Evolutionary conservation across 495 filamentous ascomycete genomes (phyloP).

Genomic region (Aspergillus diversus): DNA sequence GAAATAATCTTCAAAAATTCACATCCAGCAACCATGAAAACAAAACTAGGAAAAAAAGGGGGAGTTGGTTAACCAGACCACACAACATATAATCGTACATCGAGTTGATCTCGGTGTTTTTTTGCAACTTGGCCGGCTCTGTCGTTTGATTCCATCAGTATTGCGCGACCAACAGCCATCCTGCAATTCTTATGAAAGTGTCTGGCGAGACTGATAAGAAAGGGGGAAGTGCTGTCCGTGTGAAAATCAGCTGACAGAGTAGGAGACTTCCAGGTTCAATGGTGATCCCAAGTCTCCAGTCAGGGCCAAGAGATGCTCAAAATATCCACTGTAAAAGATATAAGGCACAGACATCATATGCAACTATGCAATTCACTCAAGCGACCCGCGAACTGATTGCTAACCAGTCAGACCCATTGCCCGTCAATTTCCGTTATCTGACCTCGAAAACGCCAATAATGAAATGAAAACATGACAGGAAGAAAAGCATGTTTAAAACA

Average conservation of each 20-base stretch:
- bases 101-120: conserved; percentile 11
- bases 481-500: conserved; percentile 25
- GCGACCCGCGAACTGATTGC: conserved; percentile 30
- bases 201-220: neutral
- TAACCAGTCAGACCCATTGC: conserved; percentile 29
- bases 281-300: neutral
- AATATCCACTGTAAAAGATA: conserved; percentile 12
- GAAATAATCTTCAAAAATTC: conserved; percentile 28
- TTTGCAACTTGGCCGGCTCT: neutral
- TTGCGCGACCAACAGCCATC: neutral
- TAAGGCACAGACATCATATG: conserved; percentile 14
- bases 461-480: conserved; percentile 30
- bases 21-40: conserved; percentile 18
- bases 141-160: neutral
- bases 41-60: conserved; percentile 9
- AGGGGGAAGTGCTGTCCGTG: neutral
- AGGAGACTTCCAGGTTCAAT: neutral
- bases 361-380: conserved; percentile 29
- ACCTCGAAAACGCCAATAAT: conserved; percentile 42
- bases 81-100: conserved; percentile 15
- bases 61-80: conserved; percentile 2
- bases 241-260: neutral
- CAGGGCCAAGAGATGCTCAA: conserved; percentile 7
- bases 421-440: conserved; percentile 32
- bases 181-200: neutral